phyloP scores from a whole-genome alignment of 2,329 filamentous ascomycete genomes.

The Verticillium tricorpus region DNA sequence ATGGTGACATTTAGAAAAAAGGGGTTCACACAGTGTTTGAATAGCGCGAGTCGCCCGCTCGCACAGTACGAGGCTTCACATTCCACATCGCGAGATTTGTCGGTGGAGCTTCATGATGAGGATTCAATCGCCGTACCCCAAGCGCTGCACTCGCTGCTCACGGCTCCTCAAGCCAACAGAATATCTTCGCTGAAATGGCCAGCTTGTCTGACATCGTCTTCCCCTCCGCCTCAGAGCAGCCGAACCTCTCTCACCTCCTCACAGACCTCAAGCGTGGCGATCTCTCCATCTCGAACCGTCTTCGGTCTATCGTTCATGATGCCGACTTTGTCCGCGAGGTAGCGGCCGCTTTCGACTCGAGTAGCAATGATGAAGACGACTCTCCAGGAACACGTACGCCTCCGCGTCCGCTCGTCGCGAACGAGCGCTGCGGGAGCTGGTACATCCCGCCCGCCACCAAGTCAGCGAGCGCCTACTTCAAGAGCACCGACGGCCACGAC shows the following conservation, averaged over 20 bases:
- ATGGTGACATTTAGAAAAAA: too few species aligned
- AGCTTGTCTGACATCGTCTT: constrained; percentile 41
- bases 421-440: constrained; percentile 95
- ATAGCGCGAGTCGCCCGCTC: too few species aligned
- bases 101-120: background rate
- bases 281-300: constrained; percentile 74
- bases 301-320: constrained; percentile 73
- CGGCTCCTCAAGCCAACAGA: background rate
- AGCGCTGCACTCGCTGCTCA: background rate
- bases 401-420: constrained; percentile 72
- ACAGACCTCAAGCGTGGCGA: constrained; percentile 70
- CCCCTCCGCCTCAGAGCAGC: constrained; percentile 43
- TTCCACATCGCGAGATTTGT: background rate
- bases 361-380: background rate
- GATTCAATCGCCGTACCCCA: background rate
- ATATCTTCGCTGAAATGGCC: background rate
- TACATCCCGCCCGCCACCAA: constrained; percentile 69
- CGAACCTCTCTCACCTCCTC: constrained; percentile 66
- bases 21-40: too few species aligned
- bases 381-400: background rate
- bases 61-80: too few species aligned
- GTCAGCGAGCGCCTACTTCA: constrained; percentile 82
- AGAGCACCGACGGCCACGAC: constrained; percentile 93
- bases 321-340: constrained; percentile 67
- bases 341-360: constrained; percentile 37